These are phyloP conservation scores for Tephrocybe sp. DNA, from an alignment of 768 basidiomycete species.

Conservation along the genomic window DNA sequence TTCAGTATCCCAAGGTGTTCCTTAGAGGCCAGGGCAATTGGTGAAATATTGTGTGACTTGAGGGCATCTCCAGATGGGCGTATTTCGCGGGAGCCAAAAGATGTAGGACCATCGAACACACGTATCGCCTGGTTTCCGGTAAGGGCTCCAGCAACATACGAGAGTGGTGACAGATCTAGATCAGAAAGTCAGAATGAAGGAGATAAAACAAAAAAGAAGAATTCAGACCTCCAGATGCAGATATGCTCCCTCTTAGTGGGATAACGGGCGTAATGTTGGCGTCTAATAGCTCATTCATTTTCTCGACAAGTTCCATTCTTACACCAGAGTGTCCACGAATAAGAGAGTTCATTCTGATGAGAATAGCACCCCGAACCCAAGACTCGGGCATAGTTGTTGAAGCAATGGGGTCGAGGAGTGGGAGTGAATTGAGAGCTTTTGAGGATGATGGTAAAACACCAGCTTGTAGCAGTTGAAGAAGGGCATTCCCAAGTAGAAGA, in stretches of 20 bases:
- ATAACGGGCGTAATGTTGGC: constrained; percentile 77
- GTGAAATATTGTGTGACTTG: constrained; percentile 53
- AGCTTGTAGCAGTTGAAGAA: constrained; percentile 80
- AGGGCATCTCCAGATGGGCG: constrained; percentile 58
- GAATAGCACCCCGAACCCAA: constrained; percentile 86
- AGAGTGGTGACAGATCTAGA: constrained; percentile 72
- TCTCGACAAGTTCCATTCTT: constrained; percentile 74
- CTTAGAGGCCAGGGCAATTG: constrained; percentile 68
- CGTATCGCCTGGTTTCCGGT: constrained; percentile 79
- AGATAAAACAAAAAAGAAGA: constrained; percentile 8
- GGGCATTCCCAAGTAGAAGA: constrained; percentile 69
- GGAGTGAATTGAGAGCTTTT: constrained; percentile 47
- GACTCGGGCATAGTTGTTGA: constrained; percentile 78
- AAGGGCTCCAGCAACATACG: constrained; percentile 79
- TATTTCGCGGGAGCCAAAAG: constrained; percentile 47
- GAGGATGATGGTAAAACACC: constrained; percentile 68
- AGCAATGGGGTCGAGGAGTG: constrained; percentile 66
- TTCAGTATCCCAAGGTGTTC: constrained; percentile 82
- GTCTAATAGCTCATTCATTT: constrained; percentile 69
- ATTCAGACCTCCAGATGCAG: constrained; percentile 68
- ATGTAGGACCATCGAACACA: constrained; percentile 55
- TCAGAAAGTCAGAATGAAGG: background rate
- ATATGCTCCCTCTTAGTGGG: constrained; percentile 81
- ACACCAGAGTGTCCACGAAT: constrained; percentile 88
- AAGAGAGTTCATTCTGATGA: constrained; percentile 86